These are phyloP conservation scores for Colletotrichum ledebouriae DNA, from an alignment of 2,329 filamentous ascomycete genomes.

Conservation along the genomic window DNA sequence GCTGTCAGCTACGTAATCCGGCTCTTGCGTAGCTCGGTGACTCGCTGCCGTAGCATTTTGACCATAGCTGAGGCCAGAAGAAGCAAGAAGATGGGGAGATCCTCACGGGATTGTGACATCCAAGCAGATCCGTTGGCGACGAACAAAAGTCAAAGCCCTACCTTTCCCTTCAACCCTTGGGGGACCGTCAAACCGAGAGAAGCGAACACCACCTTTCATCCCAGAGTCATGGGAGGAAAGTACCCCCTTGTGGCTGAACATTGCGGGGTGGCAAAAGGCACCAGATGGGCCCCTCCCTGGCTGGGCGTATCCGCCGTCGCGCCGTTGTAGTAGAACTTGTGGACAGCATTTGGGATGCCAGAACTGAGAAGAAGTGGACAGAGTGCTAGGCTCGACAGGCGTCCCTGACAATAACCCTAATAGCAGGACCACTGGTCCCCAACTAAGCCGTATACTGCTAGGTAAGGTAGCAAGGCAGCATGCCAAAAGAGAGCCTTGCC, in stretches of 20 bases:
- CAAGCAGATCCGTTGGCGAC: conserved; percentile 33
- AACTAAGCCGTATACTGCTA: not conserved
- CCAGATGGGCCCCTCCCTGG: not conserved
- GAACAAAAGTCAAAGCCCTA: not conserved
- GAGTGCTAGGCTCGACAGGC: not conserved
- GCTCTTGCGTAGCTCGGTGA: not conserved
- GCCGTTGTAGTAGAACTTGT: not conserved
- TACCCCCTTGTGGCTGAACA: too few species aligned
- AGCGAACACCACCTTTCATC: conserved; percentile 13
- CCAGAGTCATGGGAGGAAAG: conserved; percentile 8
- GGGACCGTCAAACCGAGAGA: conserved; percentile 12
- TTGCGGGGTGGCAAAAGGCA: too few species aligned
- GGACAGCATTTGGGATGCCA: too few species aligned
- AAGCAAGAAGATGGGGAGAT: conserved; percentile 33
- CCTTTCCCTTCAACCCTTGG: not conserved
- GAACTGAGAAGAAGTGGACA: conserved; percentile 8
- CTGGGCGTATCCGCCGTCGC: conserved; percentile 21
- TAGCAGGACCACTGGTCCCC: not conserved
- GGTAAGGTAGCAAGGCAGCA: not conserved
- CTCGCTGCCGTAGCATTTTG: conserved; percentile 26
- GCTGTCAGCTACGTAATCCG: conserved; percentile 3
- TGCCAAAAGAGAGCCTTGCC: not conserved
- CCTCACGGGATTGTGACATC: conserved; percentile 37
- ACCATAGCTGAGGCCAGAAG: conserved; percentile 33
- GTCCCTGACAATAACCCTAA: too few species aligned